phyloP scores from a whole-genome alignment of 192 early-diverging fungal species.

The Phycomyces blakesleeanus region DNA sequence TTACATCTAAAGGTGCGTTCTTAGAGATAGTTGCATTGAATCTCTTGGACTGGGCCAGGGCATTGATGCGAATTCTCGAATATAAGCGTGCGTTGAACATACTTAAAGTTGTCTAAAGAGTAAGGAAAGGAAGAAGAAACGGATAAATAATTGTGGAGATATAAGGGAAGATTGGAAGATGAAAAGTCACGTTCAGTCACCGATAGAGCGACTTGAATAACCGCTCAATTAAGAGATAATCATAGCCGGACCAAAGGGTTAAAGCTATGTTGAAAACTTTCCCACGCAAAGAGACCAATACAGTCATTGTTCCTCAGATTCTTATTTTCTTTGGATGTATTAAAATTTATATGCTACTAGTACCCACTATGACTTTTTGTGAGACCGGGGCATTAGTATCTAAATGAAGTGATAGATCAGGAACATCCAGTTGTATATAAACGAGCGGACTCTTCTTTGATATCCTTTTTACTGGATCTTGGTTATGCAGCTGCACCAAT shows the following conservation, averaged over 20 bases:
- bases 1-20: constrained; percentile 10
- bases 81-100: constrained; percentile 11
- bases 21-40: constrained; percentile 3
- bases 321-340: too few species aligned
- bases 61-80: constrained; percentile 2
- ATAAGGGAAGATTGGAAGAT: not conserved
- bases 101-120: not conserved
- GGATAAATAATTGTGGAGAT: not conserved
- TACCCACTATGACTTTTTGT: too few species aligned
- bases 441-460: too few species aligned
- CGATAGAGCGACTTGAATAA: not conserved
- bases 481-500: too few species aligned
- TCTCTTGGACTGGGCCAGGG: constrained; percentile 8
- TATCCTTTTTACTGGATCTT: too few species aligned
- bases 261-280: too few species aligned
- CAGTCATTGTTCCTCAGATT: too few species aligned
- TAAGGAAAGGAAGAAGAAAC: not conserved
- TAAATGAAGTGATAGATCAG: too few species aligned
- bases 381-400: too few species aligned
- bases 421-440: too few species aligned
- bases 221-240: not conserved
- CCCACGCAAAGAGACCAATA: too few species aligned
- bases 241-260: not conserved
- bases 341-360: too few species aligned
- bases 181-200: not conserved